Conservation (phyloP, 371 early-diverging fungal genomes). For the Circinella minor region DNA sequence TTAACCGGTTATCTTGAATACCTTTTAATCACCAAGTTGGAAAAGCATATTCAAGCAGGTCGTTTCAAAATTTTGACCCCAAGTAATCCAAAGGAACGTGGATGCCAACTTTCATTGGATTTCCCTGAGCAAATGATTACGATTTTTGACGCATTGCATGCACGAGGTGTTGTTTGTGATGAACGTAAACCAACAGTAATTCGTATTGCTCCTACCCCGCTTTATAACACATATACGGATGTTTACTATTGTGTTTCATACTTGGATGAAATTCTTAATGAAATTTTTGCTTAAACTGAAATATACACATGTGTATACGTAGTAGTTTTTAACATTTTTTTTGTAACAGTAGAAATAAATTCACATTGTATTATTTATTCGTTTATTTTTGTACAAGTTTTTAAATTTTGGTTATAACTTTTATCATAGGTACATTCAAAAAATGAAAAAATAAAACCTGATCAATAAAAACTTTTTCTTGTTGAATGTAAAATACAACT, state of each 20-base stretch:
- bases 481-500: no score
- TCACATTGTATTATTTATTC: no score
- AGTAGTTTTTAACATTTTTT: neutral
- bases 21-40: slow-evolving; percentile 45
- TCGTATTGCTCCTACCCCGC: slow-evolving; percentile 88
- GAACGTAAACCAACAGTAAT: slow-evolving; percentile 93
- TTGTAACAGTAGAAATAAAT: no score
- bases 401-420: no score
- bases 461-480: no score
- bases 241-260: slow-evolving; percentile 55
- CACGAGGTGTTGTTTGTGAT: slow-evolving; percentile 83
- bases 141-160: slow-evolving; percentile 63
- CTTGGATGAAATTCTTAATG: slow-evolving; percentile 51
- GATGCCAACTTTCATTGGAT: slow-evolving; percentile 87
- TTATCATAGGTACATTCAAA: no score
- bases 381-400: no score
- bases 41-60: slow-evolving; percentile 33
- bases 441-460: no score
- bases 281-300: slow-evolving; percentile 26
- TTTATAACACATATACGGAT: slow-evolving; percentile 90
- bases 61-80: slow-evolving; percentile 85
- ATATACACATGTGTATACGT: no score
- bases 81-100: slow-evolving; percentile 73
- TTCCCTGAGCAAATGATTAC: slow-evolving; percentile 65
- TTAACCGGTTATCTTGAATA: slow-evolving; percentile 86